Percentiles rank a stretch among this genome's conserved stretches.
Conservation (phyloP, 345 rosid species). For the Cardamine occulta region DNA sequence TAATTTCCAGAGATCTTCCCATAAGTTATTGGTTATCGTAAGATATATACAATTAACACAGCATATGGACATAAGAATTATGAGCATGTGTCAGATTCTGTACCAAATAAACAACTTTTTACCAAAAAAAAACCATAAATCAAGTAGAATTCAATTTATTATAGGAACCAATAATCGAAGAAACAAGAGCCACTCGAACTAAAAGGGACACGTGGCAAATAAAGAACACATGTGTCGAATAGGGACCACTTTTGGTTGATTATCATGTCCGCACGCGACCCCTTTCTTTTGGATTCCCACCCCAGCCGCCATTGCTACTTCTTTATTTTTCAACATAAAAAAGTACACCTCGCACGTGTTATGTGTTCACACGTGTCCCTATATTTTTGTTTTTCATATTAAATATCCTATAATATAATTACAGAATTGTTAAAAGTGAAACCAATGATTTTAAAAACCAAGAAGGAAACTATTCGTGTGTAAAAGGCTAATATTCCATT, state of each 20-base stretch:
- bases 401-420: no score
- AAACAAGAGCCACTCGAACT: not conserved
- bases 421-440: not conserved
- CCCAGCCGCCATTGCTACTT: slow-evolving; percentile 38
- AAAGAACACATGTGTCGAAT: slow-evolving; percentile 11
- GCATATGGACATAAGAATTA: no score
- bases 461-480: slow-evolving; percentile 5
- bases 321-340: not conserved
- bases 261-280: slow-evolving; percentile 14
- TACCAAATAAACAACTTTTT: no score
- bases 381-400: no score
- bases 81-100: no score
- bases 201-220: slow-evolving; percentile 27
- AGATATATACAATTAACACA: no score
- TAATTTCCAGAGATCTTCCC: no score
- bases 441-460: not conserved
- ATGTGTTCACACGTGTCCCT: slow-evolving; percentile 4
- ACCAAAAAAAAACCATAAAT: not conserved
- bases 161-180: slow-evolving; percentile 1
- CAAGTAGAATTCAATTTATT: not conserved
- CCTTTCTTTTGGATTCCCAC: slow-evolving; percentile 17
- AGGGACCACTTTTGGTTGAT: slow-evolving; percentile 21
- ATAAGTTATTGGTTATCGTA: no score
- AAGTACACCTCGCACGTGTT: slow-evolving; percentile 3
- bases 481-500: slow-evolving; percentile 12